Evolutionary conservation across 2,329 filamentous ascomycete genomes (phyloP), one percentile per base, ranked within the genome.

Genomic region (Chrysoporthe deuterocubensis): DNA sequence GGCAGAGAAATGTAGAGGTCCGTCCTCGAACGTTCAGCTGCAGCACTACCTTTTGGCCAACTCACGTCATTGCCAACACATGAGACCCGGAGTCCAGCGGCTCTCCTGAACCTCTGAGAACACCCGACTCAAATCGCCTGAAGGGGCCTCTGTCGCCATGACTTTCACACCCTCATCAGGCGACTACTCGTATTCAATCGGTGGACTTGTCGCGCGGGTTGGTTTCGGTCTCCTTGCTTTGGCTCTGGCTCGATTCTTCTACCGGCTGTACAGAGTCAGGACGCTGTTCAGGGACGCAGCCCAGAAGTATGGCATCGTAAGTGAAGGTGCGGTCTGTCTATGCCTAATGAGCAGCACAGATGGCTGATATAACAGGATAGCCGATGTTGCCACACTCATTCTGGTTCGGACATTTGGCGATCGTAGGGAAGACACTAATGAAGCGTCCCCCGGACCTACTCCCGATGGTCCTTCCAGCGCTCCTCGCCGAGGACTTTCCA

Each of bases 351-450:
- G 18, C 18, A 50, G 34, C 44, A 34, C 46, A 50, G 50, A 4
- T 54, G 6, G 14, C 58, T 67, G 18, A 69, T 16, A n/a, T 18
- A 11, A 11, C 13, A 5, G 11, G 21, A 13, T 66, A 78, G 77
- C 73, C 75, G 13, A 73, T 77, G 43, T 65, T 77, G 14, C 77
- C 77, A 14, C 78, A 79, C 65, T 77, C 75, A 1, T 75, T 77
- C 65, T 69, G 78, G 40, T 70, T 78, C 16, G 78, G 77, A 6
- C 77, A 79, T 56, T 66, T 79, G 26, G 43, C 64, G 8, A 63
- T 72, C 7, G 64, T 77, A 16, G 74, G 68, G 8, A 75, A 76
- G 52, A 46, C 75, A 18, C 74, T 75, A 66, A 60, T 71, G 43
- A 73, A 74, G 54, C 68, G 74, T n/a, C 76, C 77, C 1, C 54